Percentiles rank a stretch among this genome's conserved stretches.
Evolutionary conservation across 164 flowering plant species (phyloP).

Genomic region (Saururus chinensis): DNA sequence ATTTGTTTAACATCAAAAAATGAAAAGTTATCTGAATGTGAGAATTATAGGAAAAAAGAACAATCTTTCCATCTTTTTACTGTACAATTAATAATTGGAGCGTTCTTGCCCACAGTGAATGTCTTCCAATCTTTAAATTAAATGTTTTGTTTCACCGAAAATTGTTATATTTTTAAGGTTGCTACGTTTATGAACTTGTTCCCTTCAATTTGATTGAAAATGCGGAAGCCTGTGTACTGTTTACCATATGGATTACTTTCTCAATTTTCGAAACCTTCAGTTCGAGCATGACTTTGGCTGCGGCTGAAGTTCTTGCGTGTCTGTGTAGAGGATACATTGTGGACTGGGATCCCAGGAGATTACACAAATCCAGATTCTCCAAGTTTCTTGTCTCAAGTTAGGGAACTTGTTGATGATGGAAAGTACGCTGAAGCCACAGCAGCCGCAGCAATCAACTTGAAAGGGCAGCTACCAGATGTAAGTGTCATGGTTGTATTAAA

Average conservation of each 20-base stretch:
- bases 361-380: conserved; percentile 65
- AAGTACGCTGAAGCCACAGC: conserved; percentile 64
- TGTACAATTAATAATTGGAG: no score
- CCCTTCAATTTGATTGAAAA: background rate
- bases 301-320: background rate
- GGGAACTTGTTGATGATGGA: conserved; percentile 65
- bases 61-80: no score
- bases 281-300: background rate
- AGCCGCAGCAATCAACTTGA: conserved; percentile 43
- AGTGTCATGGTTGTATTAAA: conserved; percentile 9
- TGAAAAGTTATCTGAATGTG: no score
- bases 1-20: no score
- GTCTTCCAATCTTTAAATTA: no score
- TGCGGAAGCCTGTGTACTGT: background rate
- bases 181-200: background rate
- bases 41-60: no score
- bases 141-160: no score
- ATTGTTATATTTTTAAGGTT: no score
- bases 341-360: conserved; percentile 85
- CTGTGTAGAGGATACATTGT: conserved; percentile 61
- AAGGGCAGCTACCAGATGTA: conserved; percentile 61
- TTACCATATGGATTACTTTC: background rate
- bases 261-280: no score
- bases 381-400: conserved; percentile 47
- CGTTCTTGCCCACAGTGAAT: no score